phyloP scores from a whole-genome alignment of 2,329 filamentous ascomycete species.

The Lasiodiplodia citricola region DNA sequence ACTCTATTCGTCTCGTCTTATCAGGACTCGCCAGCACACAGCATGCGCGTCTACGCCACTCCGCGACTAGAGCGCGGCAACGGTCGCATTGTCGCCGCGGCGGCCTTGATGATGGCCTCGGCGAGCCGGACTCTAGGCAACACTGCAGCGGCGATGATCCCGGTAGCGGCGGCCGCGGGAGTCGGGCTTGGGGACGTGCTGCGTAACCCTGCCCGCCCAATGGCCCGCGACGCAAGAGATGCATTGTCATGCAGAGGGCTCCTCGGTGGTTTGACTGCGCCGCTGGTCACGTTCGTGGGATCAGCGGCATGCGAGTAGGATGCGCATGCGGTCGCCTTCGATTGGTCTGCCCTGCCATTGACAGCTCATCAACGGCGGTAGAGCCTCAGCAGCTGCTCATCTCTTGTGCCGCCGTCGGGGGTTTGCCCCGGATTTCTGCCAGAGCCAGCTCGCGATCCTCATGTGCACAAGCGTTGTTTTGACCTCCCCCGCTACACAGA shows the following conservation, averaged over 20 bases:
- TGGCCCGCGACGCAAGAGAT: constrained; percentile 20
- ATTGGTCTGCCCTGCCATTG: constrained; percentile 24
- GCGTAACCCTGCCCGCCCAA: constrained; percentile 14
- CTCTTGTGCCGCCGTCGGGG: constrained; percentile 11
- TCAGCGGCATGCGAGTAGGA: constrained; percentile 22
- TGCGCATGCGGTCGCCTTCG: constrained; percentile 19
- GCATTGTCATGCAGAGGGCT: constrained; percentile 23
- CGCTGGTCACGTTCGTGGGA: constrained; percentile 20
- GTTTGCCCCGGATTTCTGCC: constrained; percentile 20
- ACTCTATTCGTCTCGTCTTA: constrained; percentile 19
- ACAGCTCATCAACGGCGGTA: constrained; percentile 23
- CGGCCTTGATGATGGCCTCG: not conserved
- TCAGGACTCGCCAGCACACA: constrained; percentile 20
- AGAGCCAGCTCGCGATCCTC: constrained; percentile 8
- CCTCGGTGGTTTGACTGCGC: constrained; percentile 1
- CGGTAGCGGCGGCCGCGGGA: constrained; percentile 9
- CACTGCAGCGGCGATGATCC: constrained; percentile 22
- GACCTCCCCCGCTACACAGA: constrained; percentile 19
- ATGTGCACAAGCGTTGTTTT: constrained; percentile 18
- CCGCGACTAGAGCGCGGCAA: constrained; percentile 6
- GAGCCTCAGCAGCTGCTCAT: constrained; percentile 22
- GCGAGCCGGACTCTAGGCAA: constrained; percentile 14
- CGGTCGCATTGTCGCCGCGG: constrained; percentile 2
- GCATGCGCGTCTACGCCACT: constrained; percentile 10
- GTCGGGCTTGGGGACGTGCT: constrained; percentile 5